phyloP scores from a whole-genome alignment of 169 alveolate species.

The Fabrea salina region DNA sequence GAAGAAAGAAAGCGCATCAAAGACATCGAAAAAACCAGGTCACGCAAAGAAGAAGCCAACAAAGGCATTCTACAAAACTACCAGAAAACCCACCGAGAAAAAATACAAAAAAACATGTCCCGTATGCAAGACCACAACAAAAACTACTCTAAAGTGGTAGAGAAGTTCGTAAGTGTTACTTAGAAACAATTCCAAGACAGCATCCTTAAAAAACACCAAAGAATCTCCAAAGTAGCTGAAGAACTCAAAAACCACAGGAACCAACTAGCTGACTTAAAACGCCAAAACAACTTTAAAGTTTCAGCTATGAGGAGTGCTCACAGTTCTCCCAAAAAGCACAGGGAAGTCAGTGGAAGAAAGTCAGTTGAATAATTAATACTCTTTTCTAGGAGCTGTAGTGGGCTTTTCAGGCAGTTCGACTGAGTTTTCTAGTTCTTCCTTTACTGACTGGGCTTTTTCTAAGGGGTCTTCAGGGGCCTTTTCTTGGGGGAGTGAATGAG shows the following conservation, averaged over 20 bases:
- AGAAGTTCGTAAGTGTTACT: conserved; percentile 13
- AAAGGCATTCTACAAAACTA: not conserved
- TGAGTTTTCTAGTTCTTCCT: no score
- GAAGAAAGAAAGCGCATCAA: not conserved
- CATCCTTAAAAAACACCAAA: not conserved
- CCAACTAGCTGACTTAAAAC: not conserved
- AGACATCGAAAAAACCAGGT: not conserved
- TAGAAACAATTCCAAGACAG: conserved; percentile 1
- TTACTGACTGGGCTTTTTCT: no score
- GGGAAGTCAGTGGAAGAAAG: no score
- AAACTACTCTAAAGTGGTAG: not conserved
- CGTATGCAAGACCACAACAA: not conserved
- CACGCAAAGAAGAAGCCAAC: not conserved
- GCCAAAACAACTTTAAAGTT: conserved; percentile 1
- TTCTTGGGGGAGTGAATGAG: no score
- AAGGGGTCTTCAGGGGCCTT: no score
- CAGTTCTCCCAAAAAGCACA: not conserved
- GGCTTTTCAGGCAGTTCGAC: no score
- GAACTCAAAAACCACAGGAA: not conserved
- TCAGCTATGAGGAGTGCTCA: not conserved
- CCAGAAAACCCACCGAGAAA: not conserved
- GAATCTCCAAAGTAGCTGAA: conserved; percentile 5
- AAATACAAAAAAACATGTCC: not conserved
- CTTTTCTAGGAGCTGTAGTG: no score
- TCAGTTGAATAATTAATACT: no score